Evolutionary conservation across 495 filamentous ascomycete genomes (phyloP).

Genomic region (Pyrenula aspistea): DNA sequence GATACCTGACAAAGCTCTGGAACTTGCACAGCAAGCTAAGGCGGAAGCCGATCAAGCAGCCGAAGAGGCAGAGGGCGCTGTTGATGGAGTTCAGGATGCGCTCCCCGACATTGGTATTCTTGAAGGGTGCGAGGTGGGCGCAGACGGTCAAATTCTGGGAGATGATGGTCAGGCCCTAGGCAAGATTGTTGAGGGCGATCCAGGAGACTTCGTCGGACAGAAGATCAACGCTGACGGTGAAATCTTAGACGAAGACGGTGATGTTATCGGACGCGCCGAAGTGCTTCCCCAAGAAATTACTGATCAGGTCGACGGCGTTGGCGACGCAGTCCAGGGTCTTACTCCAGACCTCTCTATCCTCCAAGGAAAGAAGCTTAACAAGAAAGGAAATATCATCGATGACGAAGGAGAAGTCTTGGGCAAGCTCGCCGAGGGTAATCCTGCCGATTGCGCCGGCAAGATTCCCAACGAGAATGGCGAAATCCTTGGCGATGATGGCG

Average conservation of each 20-base stretch:
- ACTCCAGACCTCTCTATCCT: conserved; percentile 33
- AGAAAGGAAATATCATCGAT: conserved; percentile 42
- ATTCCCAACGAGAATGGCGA: conserved; percentile 37
- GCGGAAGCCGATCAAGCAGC: conserved; percentile 15
- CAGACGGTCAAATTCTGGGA: conserved; percentile 39
- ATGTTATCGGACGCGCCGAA: conserved; percentile 33
- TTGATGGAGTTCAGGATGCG: conserved; percentile 8
- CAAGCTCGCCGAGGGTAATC: conserved; percentile 35
- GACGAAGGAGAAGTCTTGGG: conserved; percentile 40
- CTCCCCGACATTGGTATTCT: conserved; percentile 36
- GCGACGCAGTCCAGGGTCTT: conserved; percentile 20
- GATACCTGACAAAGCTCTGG: conserved; percentile 19
- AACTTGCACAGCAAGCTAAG: conserved; percentile 16
- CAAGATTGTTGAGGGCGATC: conserved; percentile 31
- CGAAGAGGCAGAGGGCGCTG: conserved; percentile 1
- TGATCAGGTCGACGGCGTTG: conserved; percentile 10
- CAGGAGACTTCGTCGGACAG: conserved; percentile 19
- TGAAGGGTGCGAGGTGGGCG: conserved; percentile 42
- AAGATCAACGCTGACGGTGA: conserved; percentile 14
- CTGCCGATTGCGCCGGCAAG: conserved; percentile 32
- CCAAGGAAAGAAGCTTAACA: conserved; percentile 39
- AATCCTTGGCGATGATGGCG: conserved; percentile 35
- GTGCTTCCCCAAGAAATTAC: conserved; percentile 15
- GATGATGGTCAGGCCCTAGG: conserved; percentile 15
- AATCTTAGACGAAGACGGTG: conserved; percentile 33